These are phyloP conservation scores for Diutina ranongensis DNA, from an alignment of 1,139 yeast species.

Conservation along the genomic window DNA sequence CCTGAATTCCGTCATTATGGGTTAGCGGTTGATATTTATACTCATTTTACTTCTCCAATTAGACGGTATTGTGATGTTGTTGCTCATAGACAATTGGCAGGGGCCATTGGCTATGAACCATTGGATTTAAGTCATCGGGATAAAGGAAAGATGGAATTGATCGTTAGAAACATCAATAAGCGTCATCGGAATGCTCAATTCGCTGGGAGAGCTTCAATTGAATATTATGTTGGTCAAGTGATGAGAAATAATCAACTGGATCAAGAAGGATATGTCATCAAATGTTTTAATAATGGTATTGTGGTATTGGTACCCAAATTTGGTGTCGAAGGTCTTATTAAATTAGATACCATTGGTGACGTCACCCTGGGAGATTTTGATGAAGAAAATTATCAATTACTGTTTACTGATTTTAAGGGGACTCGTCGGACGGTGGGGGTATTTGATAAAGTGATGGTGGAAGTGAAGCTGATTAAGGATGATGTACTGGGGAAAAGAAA, in stretches of 20 bases:
- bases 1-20: conserved; percentile 98
- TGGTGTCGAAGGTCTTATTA: conserved; percentile 91
- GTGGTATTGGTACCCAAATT: conserved; percentile 94
- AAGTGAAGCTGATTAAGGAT: conserved; percentile 71
- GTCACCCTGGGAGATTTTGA: conserved; percentile 54
- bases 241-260: conserved; percentile 69
- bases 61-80: conserved; percentile 97
- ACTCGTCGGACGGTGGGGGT: conserved; percentile 45
- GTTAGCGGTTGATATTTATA: conserved; percentile 91
- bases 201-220: conserved; percentile 97
- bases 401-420: conserved; percentile 38
- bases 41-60: conserved; percentile 97
- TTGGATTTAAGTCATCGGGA: conserved; percentile 78
- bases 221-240: conserved; percentile 95
- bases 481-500: conserved; percentile 88
- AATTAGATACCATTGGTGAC: conserved; percentile 64
- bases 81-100: conserved; percentile 95
- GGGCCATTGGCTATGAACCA: conserved; percentile 89
- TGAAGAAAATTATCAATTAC: conserved; percentile 66
- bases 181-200: conserved; percentile 97
- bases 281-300: conserved; percentile 88
- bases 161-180: conserved; percentile 81
- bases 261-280: conserved; percentile 76
- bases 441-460: conserved; percentile 78
- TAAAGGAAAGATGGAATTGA: conserved; percentile 78